Percentiles rank a stretch among this genome's conserved stretches.
Evolutionary conservation across 2,329 filamentous ascomycete genomes (phyloP).

Genomic region (Ceratocystis cacaofunesta): DNA sequence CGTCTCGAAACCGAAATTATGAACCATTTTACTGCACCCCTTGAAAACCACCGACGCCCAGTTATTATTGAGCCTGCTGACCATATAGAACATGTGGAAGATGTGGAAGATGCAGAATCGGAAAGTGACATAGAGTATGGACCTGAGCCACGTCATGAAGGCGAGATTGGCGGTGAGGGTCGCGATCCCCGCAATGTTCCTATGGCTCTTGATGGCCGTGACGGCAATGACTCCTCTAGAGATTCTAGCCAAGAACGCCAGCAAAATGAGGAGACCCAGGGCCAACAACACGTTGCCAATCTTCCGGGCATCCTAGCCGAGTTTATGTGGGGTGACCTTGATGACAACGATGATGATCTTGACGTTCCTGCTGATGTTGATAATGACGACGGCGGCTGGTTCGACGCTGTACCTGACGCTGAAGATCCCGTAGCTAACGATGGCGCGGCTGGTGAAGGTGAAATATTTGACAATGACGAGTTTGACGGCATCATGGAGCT

Average conservation of each 20-base stretch:
- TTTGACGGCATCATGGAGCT: slow-evolving; percentile 92
- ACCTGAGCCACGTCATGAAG: slow-evolving; percentile 3
- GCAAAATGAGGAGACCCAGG: neutral
- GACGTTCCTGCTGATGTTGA: slow-evolving; percentile 26
- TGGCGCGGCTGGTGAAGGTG: slow-evolving; percentile 31
- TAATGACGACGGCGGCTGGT: slow-evolving; percentile 34
- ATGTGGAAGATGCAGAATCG: slow-evolving; percentile 2
- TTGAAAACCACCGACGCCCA: neutral
- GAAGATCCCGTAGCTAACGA: neutral
- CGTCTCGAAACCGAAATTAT: neutral
- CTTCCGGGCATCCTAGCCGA: slow-evolving; percentile 30
- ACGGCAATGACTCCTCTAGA: neutral
- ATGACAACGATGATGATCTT: slow-evolving; percentile 41
- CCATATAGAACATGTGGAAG: slow-evolving; percentile 16
- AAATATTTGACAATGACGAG: slow-evolving; percentile 63
- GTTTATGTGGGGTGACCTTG: slow-evolving; percentile 48
- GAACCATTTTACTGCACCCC: neutral
- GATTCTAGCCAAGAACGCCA: neutral
- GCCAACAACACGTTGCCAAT: slow-evolving; percentile 1
- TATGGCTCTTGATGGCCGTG: neutral
- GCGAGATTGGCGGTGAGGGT: slow-evolving; percentile 11
- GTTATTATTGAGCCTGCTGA: slow-evolving; percentile 1
- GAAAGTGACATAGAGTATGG: slow-evolving; percentile 18
- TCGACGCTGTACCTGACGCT: slow-evolving; percentile 17
- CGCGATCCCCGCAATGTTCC: neutral